Percentiles rank a stretch among this genome's conserved stretches.
Evolutionary conservation across 257 asterid genomes (phyloP).

Genomic region (Galeopsis tetrahit): DNA sequence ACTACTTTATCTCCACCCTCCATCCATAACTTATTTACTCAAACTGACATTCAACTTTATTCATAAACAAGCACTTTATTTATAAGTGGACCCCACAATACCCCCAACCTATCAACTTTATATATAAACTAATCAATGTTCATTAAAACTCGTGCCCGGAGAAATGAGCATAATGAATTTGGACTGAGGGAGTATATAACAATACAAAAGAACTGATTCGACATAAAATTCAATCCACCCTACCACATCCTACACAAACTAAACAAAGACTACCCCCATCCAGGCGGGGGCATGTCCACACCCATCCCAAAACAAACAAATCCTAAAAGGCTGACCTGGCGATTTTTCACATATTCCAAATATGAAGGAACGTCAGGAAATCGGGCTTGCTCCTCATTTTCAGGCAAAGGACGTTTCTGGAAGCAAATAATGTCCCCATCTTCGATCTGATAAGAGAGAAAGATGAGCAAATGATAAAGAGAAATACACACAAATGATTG

Average conservation of each 20-base stretch:
- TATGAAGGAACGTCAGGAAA: conserved; percentile 84
- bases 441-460: conserved; percentile 58
- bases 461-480: conserved; percentile 11
- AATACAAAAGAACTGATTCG: not conserved
- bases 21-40: no score
- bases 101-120: no score
- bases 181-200: not conserved
- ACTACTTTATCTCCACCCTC: no score
- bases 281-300: not conserved
- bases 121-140: no score
- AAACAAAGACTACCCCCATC: not conserved
- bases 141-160: no score
- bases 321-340: conserved; percentile 64
- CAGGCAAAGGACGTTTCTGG: conserved; percentile 71
- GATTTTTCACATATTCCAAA: conserved; percentile 91
- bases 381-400: conserved; percentile 66
- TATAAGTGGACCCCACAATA: no score
- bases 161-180: no score
- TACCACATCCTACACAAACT: no score
- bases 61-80: no score
- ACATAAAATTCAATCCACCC: not conserved
- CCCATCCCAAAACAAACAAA: not conserved
- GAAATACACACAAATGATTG: conserved; percentile 23
- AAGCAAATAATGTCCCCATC: conserved; percentile 98
- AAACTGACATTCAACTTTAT: no score